Conservation (phyloP, 176 grass and related monocot species). For the Ensete ventricosum region DNA sequence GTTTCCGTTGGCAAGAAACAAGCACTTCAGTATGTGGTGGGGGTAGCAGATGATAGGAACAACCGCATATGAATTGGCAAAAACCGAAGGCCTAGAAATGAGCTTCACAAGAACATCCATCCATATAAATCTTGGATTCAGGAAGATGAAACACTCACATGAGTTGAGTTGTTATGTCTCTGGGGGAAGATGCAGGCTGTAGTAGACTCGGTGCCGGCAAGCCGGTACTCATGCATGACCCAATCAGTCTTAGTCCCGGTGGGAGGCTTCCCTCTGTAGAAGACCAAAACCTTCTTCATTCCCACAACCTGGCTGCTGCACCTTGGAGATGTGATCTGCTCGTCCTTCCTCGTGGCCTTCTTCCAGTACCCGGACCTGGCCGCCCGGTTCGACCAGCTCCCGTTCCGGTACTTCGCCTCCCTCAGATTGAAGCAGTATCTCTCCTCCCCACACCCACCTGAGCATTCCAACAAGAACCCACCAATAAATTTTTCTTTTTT, state of each 20-base stretch:
- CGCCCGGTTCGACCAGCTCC: conserved; percentile 3
- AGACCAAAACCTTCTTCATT: conserved; percentile 15
- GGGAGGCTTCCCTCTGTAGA: conserved; percentile 12
- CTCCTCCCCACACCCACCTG: conserved; percentile 9
- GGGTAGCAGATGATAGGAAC: not conserved
- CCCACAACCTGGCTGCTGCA: conserved; percentile 11
- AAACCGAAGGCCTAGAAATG: not conserved
- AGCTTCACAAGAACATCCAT: not conserved
- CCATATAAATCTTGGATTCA: not conserved
- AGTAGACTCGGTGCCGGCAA: not conserved
- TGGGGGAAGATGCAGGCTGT: not conserved
- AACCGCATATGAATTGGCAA: not conserved
- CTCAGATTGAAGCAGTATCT: conserved; percentile 14
- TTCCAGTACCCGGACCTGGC: conserved; percentile 16
- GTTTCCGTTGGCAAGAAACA: too few species aligned
- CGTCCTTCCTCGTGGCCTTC: conserved; percentile 17
- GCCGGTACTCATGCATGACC: conserved; percentile 21
- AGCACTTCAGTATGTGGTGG: not conserved
- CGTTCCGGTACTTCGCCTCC: conserved; percentile 6
- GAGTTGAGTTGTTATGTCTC: conserved; percentile 7
- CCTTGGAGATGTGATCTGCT: not conserved
- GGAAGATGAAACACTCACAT: not conserved
- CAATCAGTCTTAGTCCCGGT: not conserved
- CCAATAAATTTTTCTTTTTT: not conserved
- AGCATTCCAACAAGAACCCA: not conserved